phyloP scores from a whole-genome alignment of 805 yeast genomes.

The Middelhovenomyces tepae region DNA sequence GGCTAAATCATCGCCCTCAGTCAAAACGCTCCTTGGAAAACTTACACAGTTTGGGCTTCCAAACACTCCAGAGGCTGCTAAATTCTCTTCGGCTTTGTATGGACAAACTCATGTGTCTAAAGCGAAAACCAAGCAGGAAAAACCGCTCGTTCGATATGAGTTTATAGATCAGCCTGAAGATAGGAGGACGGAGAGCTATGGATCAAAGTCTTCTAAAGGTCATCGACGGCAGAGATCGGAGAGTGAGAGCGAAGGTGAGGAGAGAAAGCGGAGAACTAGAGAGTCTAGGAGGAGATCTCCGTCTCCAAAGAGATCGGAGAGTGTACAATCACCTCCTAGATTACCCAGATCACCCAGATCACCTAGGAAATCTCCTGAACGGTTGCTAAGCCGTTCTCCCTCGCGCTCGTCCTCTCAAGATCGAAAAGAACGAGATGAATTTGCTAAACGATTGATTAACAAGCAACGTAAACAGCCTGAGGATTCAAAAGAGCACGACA shows the following conservation, averaged over 20 bases:
- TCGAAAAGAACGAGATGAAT: conserved; percentile 24
- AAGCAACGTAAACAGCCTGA: conserved; percentile 12
- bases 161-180: conserved; percentile 9
- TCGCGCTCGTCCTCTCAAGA: too few species aligned
- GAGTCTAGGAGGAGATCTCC: too few species aligned
- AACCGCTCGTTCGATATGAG: conserved; percentile 9
- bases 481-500: not conserved
- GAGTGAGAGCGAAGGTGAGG: too few species aligned
- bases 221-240: too few species aligned
- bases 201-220: too few species aligned
- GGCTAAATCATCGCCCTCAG: conserved; percentile 18
- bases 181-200: conserved; percentile 2
- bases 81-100: conserved; percentile 17
- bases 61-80: conserved; percentile 4
- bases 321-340: too few species aligned
- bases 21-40: conserved; percentile 8
- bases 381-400: too few species aligned
- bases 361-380: too few species aligned
- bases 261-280: too few species aligned
- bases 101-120: conserved; percentile 6
- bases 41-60: conserved; percentile 20
- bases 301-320: too few species aligned
- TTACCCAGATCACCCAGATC: too few species aligned
- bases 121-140: not conserved
- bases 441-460: conserved; percentile 21